phyloP scores from a whole-genome alignment of 768 basidiomycete species.

The Termitomyces sp. region DNA sequence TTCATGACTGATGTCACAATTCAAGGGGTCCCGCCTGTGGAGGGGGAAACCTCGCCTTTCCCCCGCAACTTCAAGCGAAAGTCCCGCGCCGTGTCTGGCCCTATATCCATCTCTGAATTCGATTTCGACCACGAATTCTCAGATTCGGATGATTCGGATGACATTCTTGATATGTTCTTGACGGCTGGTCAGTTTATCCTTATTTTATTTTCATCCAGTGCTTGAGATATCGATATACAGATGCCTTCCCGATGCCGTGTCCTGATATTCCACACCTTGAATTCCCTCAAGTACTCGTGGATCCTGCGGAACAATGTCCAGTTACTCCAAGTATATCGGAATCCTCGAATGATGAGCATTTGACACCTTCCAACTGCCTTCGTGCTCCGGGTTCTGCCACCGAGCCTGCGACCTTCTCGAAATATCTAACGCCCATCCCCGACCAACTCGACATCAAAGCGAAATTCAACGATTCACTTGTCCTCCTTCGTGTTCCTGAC shows the following conservation, averaged over 20 bases:
- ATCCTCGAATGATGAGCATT: constrained; percentile 2
- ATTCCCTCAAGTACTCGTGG: constrained; percentile 27
- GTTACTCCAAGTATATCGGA: constrained; percentile 5
- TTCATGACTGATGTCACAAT: constrained; percentile 51
- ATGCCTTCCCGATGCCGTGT: constrained; percentile 36
- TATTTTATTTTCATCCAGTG: background rate
- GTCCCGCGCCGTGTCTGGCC: constrained; percentile 25
- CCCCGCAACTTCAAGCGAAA: constrained; percentile 1
- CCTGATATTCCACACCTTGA: constrained; percentile 25
- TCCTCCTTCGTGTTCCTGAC: constrained; percentile 53
- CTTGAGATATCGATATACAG: constrained; percentile 14
- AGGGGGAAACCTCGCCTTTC: constrained; percentile 5
- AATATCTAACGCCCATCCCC: constrained; percentile 20
- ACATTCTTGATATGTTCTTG: constrained; percentile 25
- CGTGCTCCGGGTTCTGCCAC: constrained; percentile 12
- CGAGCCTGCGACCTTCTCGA: constrained; percentile 21
- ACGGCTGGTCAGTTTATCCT: constrained; percentile 22
- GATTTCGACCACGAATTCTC: constrained; percentile 37
- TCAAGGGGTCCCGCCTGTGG: constrained; percentile 48
- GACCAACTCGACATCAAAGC: constrained; percentile 55
- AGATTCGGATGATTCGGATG: constrained; percentile 25
- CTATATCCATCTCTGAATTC: constrained; percentile 34
- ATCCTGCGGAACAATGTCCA: constrained; percentile 9
- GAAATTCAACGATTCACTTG: constrained; percentile 51
- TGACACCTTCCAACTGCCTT: background rate